A percentile compares a stretch with the other conserved stretches of the same genome.
These are phyloP conservation scores for Wickerhamomyces pijperi DNA, from an alignment of 805 yeast species.

Conservation along the genomic window DNA sequence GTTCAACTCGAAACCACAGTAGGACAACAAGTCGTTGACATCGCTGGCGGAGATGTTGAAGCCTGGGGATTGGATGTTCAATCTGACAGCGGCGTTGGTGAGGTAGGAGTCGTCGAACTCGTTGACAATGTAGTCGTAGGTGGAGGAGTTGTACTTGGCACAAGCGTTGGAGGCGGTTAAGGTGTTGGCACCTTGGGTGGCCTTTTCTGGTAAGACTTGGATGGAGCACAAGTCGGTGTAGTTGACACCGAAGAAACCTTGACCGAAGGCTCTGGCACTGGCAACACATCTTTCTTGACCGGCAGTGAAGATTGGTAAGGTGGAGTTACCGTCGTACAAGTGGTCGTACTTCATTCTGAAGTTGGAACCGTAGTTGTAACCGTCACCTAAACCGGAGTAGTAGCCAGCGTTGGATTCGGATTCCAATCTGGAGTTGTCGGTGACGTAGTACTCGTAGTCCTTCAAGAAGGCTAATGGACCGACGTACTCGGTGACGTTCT, in stretches of 20 bases:
- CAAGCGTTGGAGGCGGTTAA: constrained; percentile 38
- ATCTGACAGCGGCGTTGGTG: constrained; percentile 41
- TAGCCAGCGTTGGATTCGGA: constrained; percentile 25
- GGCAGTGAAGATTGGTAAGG: constrained; percentile 36
- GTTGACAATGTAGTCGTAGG: constrained; percentile 8
- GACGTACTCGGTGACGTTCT: constrained; percentile 20
- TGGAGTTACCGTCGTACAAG: constrained; percentile 25
- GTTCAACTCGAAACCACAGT: constrained; percentile 71
- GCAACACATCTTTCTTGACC: constrained; percentile 37
- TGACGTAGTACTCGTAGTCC: constrained; percentile 41
- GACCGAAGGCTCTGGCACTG: constrained; percentile 33
- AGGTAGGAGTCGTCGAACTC: constrained; percentile 27
- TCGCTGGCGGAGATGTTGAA: constrained; percentile 41
- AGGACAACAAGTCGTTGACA: constrained; percentile 38
- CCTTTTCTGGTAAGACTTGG: constrained; percentile 29
- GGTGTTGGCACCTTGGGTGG: constrained; percentile 35
- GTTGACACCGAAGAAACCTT: constrained; percentile 37
- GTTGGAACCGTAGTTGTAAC: constrained; percentile 32
- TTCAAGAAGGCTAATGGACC: constrained; percentile 46
- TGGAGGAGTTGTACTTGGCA: constrained; percentile 21
- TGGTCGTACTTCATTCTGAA: constrained; percentile 32
- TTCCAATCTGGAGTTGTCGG: constrained; percentile 28
- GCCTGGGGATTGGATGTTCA: constrained; percentile 44
- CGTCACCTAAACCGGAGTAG: constrained; percentile 36
- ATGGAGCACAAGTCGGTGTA: constrained; percentile 21